Evolutionary conservation across 1,139 yeast genomes (phyloP).

Genomic region (Blastobotrys indianensis): DNA sequence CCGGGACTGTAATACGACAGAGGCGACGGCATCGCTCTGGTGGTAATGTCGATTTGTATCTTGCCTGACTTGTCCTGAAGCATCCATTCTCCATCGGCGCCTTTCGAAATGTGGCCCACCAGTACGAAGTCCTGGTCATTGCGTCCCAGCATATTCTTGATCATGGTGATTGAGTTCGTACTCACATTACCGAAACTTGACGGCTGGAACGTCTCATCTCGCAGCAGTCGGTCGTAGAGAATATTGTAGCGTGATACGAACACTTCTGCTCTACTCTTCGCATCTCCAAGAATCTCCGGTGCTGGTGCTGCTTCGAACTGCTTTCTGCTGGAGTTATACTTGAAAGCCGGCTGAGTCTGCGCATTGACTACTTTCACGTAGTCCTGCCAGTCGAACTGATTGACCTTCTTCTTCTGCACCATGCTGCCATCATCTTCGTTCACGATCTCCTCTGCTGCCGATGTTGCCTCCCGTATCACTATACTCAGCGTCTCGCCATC

Average conservation of each 20-base stretch:
- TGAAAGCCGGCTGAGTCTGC: slow-evolving; percentile 57
- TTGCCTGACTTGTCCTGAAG: slow-evolving; percentile 78
- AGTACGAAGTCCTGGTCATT: slow-evolving; percentile 70
- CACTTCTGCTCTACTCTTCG: slow-evolving; percentile 31
- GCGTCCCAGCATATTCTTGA: slow-evolving; percentile 81
- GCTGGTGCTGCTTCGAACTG: slow-evolving; percentile 47
- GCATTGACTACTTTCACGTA: slow-evolving; percentile 65
- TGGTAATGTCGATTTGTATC: slow-evolving; percentile 60
- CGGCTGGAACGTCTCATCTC: slow-evolving; percentile 69
- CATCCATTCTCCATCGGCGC: slow-evolving; percentile 61
- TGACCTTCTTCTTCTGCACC: background rate
- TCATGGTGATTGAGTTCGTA: slow-evolving; percentile 52
- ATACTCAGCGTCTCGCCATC: slow-evolving; percentile 66
- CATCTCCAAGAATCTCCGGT: slow-evolving; percentile 26
- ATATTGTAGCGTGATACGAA: slow-evolving; percentile 52
- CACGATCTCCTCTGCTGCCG: background rate
- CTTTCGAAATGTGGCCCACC: slow-evolving; percentile 66
- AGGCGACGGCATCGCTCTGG: slow-evolving; percentile 49
- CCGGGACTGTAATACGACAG: slow-evolving; percentile 77
- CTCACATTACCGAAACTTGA: slow-evolving; percentile 27
- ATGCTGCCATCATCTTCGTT: background rate
- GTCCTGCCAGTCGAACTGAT: slow-evolving; percentile 49
- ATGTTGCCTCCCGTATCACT: slow-evolving; percentile 49
- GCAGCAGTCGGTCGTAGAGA: slow-evolving; percentile 59
- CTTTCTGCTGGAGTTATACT: slow-evolving; percentile 59